Evolutionary conservation across 2,329 filamentous ascomycete species (phyloP).

Genomic region (Thyridium curvatum): DNA sequence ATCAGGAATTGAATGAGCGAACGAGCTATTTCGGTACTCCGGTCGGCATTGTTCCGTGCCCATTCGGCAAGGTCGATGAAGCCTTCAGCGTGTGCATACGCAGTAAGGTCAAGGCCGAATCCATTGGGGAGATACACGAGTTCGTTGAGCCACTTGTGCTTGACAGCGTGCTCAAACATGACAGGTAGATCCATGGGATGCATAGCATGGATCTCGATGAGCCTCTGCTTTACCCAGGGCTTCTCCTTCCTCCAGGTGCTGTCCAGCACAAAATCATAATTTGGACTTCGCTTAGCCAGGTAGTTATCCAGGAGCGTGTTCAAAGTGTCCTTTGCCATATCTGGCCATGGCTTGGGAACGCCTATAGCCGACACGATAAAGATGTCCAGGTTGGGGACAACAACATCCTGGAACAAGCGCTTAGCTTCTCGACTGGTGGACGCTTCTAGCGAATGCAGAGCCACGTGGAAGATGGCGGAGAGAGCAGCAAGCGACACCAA

Average conservation of each 20-base stretch:
- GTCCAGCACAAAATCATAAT: conserved; percentile 84
- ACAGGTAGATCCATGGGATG: conserved; percentile 61
- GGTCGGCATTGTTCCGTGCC: conserved; percentile 65
- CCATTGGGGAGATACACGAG: conserved; percentile 73
- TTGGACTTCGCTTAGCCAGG: conserved; percentile 67
- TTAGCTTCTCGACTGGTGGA: conserved; percentile 59
- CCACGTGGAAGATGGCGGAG: conserved; percentile 59
- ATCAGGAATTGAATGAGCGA: conserved; percentile 74
- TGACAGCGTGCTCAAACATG: conserved; percentile 73
- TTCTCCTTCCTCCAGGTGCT: conserved; percentile 89
- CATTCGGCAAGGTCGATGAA: conserved; percentile 77
- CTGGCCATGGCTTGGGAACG: conserved; percentile 70
- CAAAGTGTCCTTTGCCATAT: conserved; percentile 67
- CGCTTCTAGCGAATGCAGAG: conserved; percentile 53
- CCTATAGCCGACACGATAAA: conserved; percentile 75
- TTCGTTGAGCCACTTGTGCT: conserved; percentile 78
- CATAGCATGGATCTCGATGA: conserved; percentile 69
- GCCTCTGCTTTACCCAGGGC: conserved; percentile 74
- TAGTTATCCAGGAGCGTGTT: conserved; percentile 78
- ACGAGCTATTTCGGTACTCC: conserved; percentile 60
- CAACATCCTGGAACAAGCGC: conserved; percentile 59
- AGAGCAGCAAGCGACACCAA: conserved; percentile 84
- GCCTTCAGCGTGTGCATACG: conserved; percentile 74
- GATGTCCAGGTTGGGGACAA: conserved; percentile 68
- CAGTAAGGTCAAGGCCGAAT: conserved; percentile 81